Conservation (phyloP, 495 filamentous ascomycete genomes). For the Penicillium egyptiacum region DNA sequence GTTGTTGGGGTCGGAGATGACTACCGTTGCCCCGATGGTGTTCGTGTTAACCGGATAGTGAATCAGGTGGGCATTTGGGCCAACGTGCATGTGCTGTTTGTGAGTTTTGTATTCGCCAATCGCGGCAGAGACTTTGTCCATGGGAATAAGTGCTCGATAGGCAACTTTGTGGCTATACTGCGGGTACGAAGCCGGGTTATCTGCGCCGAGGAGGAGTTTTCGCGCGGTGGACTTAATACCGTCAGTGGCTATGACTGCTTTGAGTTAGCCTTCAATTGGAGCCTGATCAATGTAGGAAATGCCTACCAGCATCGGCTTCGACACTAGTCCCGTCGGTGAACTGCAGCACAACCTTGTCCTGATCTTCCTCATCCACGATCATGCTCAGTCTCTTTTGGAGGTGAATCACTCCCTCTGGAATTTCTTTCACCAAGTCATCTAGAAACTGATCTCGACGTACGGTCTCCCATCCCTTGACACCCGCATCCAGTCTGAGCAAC, state of each 20-base stretch:
- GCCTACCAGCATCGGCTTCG: slow-evolving; percentile 49
- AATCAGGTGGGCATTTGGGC: slow-evolving; percentile 45
- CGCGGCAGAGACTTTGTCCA: slow-evolving; percentile 38
- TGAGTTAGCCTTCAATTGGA: background rate
- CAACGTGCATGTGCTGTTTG: slow-evolving; percentile 46
- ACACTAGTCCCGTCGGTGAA: slow-evolving; percentile 58
- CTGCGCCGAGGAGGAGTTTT: slow-evolving; percentile 42
- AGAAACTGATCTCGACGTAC: slow-evolving; percentile 58
- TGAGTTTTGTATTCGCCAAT: slow-evolving; percentile 41
- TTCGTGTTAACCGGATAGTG: slow-evolving; percentile 44
- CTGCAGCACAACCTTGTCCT: slow-evolving; percentile 38
- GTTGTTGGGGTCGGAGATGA: slow-evolving; percentile 37
- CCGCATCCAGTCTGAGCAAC: slow-evolving; percentile 19
- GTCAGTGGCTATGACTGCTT: slow-evolving; percentile 52
- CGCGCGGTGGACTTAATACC: slow-evolving; percentile 57
- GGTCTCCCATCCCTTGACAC: slow-evolving; percentile 40
- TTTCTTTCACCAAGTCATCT: slow-evolving; percentile 52
- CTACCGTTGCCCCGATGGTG: slow-evolving; percentile 51
- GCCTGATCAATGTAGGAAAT: background rate
- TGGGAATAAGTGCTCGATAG: slow-evolving; percentile 55
- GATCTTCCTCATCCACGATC: slow-evolving; percentile 23
- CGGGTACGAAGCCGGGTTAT: slow-evolving; percentile 40
- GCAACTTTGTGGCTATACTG: slow-evolving; percentile 54
- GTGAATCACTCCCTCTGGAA: slow-evolving; percentile 47
- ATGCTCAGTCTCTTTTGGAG: slow-evolving; percentile 40